Evolutionary conservation across 1,284 basidiomycete genomes (phyloP), one percentile per base, ranked within the genome.

Genomic region (Sporisorium sorghi): DNA sequence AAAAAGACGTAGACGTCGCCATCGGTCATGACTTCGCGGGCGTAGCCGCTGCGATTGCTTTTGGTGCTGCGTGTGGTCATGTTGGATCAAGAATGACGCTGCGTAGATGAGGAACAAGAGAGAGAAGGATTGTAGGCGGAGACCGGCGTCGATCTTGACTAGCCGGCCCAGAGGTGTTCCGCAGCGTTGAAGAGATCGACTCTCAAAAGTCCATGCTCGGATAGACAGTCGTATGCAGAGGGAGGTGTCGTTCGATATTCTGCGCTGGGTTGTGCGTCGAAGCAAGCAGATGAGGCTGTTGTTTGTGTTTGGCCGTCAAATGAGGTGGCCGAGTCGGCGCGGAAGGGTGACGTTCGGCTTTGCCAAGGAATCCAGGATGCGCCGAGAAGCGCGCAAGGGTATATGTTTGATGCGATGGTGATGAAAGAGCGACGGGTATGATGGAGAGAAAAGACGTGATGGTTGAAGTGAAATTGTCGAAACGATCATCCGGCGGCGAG

Each of bases 1-100:
- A 82, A 65, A 40, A 77, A 83, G 35, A 81, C 79, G 47, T 83
- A 83, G 48, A 82, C 79, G 23, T 83, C 82, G 43, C 81, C 81
- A 42, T 83, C 82, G 8, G 81, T 79, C 62, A 83, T 76, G 43
- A 54, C 54, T 15, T 69, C 60, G 57, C 54, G 53, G 14, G 50
- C 69, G 24, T 64, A 60, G 28, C 51, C 63, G 57, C 69, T 71
- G 19, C 57, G 55, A 12, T 48, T 67, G 73, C 77, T 79, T 19
- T 50, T 63, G 8, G 73, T 76, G 56, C 78, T 79, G 47, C 76
- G 63, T 1, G 78, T 79, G 10, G 78, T 79, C 78, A 79, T 79
- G 32, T 15, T 48, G 58, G 14, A 17, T 7, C 10, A 15, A 23
- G 8, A 9, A 17, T 26, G 53, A 15, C 23, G 44, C 32, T 17